Evolutionary conservation across 2,329 filamentous ascomycete species (phyloP).

Genomic region (Didymosphaeria variabile): DNA sequence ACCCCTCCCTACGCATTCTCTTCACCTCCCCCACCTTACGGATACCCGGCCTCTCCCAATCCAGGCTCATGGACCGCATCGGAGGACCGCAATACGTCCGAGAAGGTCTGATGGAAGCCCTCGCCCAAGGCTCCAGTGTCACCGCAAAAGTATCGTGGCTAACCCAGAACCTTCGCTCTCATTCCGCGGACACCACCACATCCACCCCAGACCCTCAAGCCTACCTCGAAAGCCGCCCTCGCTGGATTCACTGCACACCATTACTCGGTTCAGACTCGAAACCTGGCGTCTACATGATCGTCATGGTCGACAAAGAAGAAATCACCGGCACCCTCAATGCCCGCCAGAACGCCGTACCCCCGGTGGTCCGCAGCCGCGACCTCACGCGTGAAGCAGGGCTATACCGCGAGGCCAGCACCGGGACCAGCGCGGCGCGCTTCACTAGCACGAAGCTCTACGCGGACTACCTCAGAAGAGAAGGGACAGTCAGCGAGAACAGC

Average conservation of each 20-base stretch:
- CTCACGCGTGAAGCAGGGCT: conserved; percentile 15
- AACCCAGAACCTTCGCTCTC: conserved; percentile 18
- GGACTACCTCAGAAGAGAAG: conserved; percentile 30
- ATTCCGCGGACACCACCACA: background rate
- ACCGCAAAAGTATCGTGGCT: conserved; percentile 77
- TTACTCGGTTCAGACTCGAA: conserved; percentile 70
- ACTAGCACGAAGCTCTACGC: conserved; percentile 29
- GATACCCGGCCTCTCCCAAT: conserved; percentile 56
- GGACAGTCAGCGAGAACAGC: conserved; percentile 8
- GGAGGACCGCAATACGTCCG: conserved; percentile 60
- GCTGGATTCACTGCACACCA: conserved; percentile 81
- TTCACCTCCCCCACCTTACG: conserved; percentile 58
- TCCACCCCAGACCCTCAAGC: conserved; percentile 12
- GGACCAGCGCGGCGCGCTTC: conserved; percentile 16
- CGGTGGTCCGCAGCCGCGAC: conserved; percentile 11
- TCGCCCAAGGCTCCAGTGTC: conserved; percentile 73
- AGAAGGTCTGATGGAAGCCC: conserved; percentile 63
- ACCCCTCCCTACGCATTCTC: conserved; percentile 56
- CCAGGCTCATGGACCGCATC: conserved; percentile 54
- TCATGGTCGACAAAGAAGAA: conserved; percentile 72
- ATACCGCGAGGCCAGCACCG: conserved; percentile 1
- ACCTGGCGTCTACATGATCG: conserved; percentile 79
- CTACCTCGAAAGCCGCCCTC: conserved; percentile 62
- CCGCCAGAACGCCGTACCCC: background rate
- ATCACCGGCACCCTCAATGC: conserved; percentile 26